Evolutionary conservation across 75 land plant genomes (phyloP), one percentile per base, ranked within the genome.

Genomic region (Picea glauca): DNA sequence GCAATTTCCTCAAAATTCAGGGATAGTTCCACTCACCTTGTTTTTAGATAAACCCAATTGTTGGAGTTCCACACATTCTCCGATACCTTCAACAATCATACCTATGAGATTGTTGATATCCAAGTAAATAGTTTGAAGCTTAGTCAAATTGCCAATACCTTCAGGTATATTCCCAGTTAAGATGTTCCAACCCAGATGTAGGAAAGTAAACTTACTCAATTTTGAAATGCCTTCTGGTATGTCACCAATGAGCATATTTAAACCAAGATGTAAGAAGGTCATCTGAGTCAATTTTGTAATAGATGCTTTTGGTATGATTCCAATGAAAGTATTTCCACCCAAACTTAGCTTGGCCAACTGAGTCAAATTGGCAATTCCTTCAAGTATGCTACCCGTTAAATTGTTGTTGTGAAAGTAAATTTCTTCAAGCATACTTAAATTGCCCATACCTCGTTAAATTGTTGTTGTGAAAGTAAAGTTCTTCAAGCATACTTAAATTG

Each of bases 141-240:
- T 76, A 54, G 60, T 58, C 18, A 87, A 78, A 58, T 83, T 80
- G 6, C 81, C 79, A 1, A 88, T 83, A 32, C 62, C 82, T n/a
- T 30, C 50, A 21, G 92, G 90, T 76, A 91, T 81, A 12, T 8
- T 82, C 73, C 91, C 91, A 26, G 30, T n/a, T 23, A 91, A 70
- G 23, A 35, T 65, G 67, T 91, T 91, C 3, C 43, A 59, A 13
- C 75, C 63, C 7, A 88, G 2, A 21, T 46, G 64, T 3, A 91
- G 56, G 23, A 17, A 43, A 18, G 58, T 65, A 0, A 85, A 65
- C 40, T 75, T 30, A 3, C 87, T 82, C 14, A 87, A 70, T 63
- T 88, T 82, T 56, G 12, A 80, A 4, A 83, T 18, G 4, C 83
- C 57, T 0, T 74, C 18, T 43, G 88, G 86, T 17, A 89, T 72